phyloP scores from a whole-genome alignment of 106 monocot species.

The Agapanthus africanus region DNA sequence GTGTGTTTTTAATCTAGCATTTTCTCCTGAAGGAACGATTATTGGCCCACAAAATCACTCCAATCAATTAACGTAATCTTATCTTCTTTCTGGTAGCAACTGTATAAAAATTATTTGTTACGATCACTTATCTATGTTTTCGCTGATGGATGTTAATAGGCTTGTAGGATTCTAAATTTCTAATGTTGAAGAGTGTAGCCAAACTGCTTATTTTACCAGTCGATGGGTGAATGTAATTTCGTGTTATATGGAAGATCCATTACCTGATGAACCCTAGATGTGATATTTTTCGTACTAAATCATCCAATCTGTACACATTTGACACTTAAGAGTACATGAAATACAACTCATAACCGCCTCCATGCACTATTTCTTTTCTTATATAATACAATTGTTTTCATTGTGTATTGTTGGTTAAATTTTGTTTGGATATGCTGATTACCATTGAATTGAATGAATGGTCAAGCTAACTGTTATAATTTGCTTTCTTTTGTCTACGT shows the following conservation, averaged over 20 bases:
- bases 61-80: not conserved
- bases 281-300: too few relatives aligned
- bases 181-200: not conserved
- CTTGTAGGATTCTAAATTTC: not conserved
- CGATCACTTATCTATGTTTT: not conserved
- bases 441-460: not conserved
- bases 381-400: not conserved
- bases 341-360: not conserved
- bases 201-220: not conserved
- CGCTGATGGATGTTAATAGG: not conserved
- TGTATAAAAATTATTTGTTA: not conserved
- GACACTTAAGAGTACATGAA: not conserved
- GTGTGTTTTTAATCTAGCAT: not conserved
- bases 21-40: not conserved
- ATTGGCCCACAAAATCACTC: not conserved
- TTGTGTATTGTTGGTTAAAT: not conserved
- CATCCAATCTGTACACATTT: not conserved
- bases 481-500: not conserved
- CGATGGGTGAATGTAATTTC: too few relatives aligned
- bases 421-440: not conserved
- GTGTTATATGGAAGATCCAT: not conserved
- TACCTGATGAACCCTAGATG: too few relatives aligned
- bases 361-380: not conserved
- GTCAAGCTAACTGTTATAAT: not conserved
- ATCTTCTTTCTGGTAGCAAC: not conserved